phyloP scores from a whole-genome alignment of 495 filamentous ascomycete species.

The Talaromyces liani region DNA sequence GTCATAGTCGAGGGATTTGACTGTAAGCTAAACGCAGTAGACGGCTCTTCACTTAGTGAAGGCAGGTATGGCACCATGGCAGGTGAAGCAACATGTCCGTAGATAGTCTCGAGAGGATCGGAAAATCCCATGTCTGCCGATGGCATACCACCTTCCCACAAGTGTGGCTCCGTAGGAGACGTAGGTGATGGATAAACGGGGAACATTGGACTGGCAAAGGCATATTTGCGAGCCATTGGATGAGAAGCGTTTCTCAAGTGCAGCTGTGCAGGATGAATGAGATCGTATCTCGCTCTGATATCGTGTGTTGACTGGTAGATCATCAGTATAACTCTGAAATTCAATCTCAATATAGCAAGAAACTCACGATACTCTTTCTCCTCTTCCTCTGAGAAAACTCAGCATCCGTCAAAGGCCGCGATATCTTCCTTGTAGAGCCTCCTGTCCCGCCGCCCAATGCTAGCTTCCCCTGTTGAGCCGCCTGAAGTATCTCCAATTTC shows the following conservation, averaged over 20 bases:
- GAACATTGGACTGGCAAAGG: background rate
- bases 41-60: slow-evolving; percentile 1
- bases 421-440: background rate
- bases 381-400: background rate
- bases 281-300: slow-evolving; percentile 9
- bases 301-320: slow-evolving; percentile 11
- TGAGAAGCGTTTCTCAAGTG: background rate
- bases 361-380: background rate
- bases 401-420: background rate
- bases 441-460: slow-evolving; percentile 2
- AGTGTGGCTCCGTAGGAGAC: background rate
- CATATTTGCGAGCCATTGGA: background rate
- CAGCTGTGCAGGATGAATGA: background rate
- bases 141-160: background rate
- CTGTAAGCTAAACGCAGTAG: background rate
- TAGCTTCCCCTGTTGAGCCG: slow-evolving; percentile 19
- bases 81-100: slow-evolving; percentile 19
- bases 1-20: slow-evolving; percentile 20
- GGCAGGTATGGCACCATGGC: slow-evolving; percentile 20
- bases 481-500: slow-evolving; percentile 34
- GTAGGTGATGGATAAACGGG: background rate
- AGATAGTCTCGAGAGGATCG: background rate
- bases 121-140: background rate
- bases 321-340: background rate
- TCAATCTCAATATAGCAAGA: background rate